Evolutionary conservation across 306 rosid genomes (phyloP), one percentile per base, ranked within the genome.

Genomic region (Trifolium repens): DNA sequence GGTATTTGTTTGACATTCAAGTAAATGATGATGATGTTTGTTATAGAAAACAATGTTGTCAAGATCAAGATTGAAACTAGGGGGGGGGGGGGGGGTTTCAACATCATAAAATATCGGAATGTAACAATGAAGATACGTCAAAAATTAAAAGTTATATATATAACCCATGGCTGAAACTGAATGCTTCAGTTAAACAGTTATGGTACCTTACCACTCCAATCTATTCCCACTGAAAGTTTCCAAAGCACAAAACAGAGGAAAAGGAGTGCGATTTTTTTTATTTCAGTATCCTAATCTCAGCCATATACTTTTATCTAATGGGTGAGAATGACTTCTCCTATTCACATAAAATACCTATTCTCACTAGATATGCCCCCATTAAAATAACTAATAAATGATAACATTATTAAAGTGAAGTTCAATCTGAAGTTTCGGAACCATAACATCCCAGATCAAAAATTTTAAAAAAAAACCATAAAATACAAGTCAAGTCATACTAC

Each of bases 1-100:
- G 37, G 47, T 32, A 67, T 73, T 49, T 68, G 43, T 72, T 42
- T 57, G 77, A 78, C 37, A n/a, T 67, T 72, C 70, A 46, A 74
- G 53, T 67, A 53, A 22, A 54, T 57, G 53, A 68, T 61, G 77
- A 72, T 42, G 35, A 43, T 76, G 27, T 80, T 26, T 73, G 74
- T 72, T 44, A 16, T 46, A 37, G 42, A 63, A 54, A 46, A 49
- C 64, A 57, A 57, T 57, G 63, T 57, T 24, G 9, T 57, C n/a
- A 57, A 57, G 35, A 24, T 24, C 8, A 22, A 57, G 63, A 57
- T 57, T n/a, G 8, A 24, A 57, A 7, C n/a, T 57, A 26, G 63
- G 35, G 34, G 37, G 63, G 63, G 63, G 24, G 9, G 63, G 35
- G 34, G 37, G 63, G 63, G 63, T 57, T 24, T 37, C 63, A 57